A percentile compares a stretch with the other conserved stretches of the same genome.
Conservation (phyloP, 305 asterid species). For the Fraxinus albicans region DNA sequence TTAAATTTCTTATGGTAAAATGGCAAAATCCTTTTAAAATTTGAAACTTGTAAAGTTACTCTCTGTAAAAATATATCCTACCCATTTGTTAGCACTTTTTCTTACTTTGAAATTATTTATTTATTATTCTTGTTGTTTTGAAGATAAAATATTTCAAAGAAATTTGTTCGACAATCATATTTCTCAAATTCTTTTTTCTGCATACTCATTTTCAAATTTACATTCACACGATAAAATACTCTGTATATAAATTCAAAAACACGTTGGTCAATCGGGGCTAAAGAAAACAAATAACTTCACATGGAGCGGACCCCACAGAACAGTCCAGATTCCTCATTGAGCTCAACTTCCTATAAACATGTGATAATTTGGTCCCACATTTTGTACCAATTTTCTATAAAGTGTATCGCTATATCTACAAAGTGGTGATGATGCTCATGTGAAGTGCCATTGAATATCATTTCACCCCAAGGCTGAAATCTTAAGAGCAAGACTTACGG, state of each 20-base stretch:
- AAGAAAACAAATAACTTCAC: not conserved
- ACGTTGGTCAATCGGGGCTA: no score
- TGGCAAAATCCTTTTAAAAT: no score
- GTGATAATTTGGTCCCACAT: constrained; percentile 22
- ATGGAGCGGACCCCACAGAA: constrained; percentile 2
- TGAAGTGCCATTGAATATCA: no score
- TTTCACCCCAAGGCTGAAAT: not conserved
- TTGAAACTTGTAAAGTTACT: not conserved
- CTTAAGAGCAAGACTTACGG: constrained; percentile 30
- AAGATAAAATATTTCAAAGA: no score
- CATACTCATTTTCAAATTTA: no score
- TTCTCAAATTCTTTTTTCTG: no score
- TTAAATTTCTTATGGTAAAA: no score
- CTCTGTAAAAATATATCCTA: not conserved
- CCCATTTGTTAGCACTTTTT: not conserved
- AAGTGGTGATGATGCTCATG: no score
- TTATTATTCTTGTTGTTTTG: no score
- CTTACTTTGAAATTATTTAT: not conserved
- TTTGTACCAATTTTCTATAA: not conserved
- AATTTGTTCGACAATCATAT: no score
- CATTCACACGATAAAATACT: no score
- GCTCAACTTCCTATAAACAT: constrained; percentile 2
- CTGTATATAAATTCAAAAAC: no score
- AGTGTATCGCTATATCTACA: not conserved
- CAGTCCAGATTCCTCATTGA: not conserved